phyloP scores from a whole-genome alignment of 164 flowering plant genomes.

The Nymphaea thermarum region DNA sequence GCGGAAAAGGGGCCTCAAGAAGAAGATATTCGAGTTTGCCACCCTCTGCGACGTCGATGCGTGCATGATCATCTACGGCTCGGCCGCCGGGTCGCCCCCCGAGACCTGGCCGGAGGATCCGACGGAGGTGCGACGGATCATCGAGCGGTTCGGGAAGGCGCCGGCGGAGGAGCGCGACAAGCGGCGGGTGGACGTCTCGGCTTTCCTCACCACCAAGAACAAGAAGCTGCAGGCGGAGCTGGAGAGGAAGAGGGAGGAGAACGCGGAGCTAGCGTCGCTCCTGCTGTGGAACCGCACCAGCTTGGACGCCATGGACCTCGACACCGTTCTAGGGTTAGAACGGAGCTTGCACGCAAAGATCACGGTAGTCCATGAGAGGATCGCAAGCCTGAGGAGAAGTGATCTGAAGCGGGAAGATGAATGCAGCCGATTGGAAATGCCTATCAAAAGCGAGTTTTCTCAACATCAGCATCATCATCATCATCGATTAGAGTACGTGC shows the following conservation, averaged over 20 bases:
- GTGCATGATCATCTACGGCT: slow-evolving; percentile 9
- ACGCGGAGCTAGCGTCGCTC: not conserved
- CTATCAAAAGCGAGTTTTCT: too few relatives aligned
- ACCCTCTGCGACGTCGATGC: slow-evolving; percentile 18
- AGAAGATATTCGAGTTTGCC: slow-evolving; percentile 16
- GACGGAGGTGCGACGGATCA: not conserved
- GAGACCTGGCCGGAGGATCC: slow-evolving; percentile 5
- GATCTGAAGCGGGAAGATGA: too few relatives aligned
- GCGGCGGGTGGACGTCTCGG: not conserved
- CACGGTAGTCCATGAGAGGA: not conserved
- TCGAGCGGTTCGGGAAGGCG: not conserved
- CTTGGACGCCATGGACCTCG: not conserved
- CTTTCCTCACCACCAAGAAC: not conserved
- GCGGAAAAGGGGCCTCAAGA: slow-evolving; percentile 12
- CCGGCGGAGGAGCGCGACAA: slow-evolving; percentile 4
- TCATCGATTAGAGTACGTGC: too few relatives aligned
- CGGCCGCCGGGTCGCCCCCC: not conserved
- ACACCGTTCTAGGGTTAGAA: not conserved
- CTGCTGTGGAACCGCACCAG: not conserved
- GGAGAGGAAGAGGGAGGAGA: not conserved
- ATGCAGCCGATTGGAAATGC: too few relatives aligned
- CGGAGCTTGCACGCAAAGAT: not conserved
- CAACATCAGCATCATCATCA: too few relatives aligned
- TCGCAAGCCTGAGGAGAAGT: not conserved
- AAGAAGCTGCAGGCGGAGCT: slow-evolving; percentile 2